These are phyloP conservation scores for Sordariomycetes sp. DNA, from an alignment of 2,329 filamentous ascomycete species.

Conservation along the genomic window DNA sequence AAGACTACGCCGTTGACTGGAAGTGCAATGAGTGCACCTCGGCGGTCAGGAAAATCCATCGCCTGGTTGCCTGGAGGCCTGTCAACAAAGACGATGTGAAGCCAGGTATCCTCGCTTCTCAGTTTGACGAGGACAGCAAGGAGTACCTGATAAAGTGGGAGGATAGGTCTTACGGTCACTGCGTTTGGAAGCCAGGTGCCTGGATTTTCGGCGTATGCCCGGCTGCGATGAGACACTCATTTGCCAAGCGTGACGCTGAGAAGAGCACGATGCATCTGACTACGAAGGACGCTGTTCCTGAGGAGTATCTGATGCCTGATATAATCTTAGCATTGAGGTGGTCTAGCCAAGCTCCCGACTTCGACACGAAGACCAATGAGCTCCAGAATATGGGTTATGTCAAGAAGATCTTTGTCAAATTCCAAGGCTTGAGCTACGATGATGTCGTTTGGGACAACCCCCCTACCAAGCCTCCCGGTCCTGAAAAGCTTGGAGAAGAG, in stretches of 20 bases:
- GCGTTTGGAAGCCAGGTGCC: slow-evolving; percentile 77
- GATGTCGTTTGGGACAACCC: slow-evolving; percentile 85
- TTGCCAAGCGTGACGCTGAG: slow-evolving; percentile 59
- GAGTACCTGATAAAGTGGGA: slow-evolving; percentile 93
- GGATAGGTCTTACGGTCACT: slow-evolving; percentile 68
- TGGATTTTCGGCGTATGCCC: slow-evolving; percentile 74
- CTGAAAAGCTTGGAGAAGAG: too few relatives aligned
- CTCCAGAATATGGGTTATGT: slow-evolving; percentile 64
- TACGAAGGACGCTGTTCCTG: slow-evolving; percentile 71
- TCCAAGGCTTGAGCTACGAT: slow-evolving; percentile 84
- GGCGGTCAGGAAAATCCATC: slow-evolving; percentile 57
- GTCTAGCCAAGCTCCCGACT: slow-evolving; percentile 30
- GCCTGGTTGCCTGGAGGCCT: slow-evolving; percentile 85
- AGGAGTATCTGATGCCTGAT: slow-evolving; percentile 77
- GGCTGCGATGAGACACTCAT: slow-evolving; percentile 59
- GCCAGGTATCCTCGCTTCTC: slow-evolving; percentile 4
- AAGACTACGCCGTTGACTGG: slow-evolving; percentile 69
- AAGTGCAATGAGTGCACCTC: slow-evolving; percentile 69
- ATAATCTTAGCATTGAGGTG: slow-evolving; percentile 76
- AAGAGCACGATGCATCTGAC: slow-evolving; percentile 54
- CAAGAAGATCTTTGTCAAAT: slow-evolving; percentile 73
- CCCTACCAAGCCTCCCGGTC: slow-evolving; percentile 52
- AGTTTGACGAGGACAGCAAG: slow-evolving; percentile 53
- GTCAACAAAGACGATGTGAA: slow-evolving; percentile 18
- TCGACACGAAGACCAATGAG: slow-evolving; percentile 59